phyloP scores from a whole-genome alignment of 208 protist genomes.

The Strigomonas oncopelti region DNA sequence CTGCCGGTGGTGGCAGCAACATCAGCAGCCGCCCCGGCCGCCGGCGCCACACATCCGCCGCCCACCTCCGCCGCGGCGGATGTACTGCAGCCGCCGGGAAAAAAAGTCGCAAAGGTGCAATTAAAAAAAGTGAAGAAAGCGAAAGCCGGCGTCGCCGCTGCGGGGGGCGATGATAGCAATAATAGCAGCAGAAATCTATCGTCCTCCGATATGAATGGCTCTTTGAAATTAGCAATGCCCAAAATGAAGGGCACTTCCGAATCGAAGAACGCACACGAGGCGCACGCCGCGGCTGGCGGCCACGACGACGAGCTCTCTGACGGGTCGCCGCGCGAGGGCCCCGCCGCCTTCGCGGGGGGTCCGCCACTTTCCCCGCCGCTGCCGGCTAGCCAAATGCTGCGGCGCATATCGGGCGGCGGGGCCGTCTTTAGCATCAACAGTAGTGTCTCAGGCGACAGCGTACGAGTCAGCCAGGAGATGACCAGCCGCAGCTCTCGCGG shows the following conservation, averaged over 20 bases:
- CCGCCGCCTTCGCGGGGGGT: slow-evolving; percentile 3
- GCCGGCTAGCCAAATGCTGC: background rate
- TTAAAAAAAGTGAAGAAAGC: background rate
- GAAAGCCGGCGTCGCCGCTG: background rate
- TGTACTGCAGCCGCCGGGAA: background rate
- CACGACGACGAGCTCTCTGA: background rate
- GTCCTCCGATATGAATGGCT: no score
- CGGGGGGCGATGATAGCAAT: background rate
- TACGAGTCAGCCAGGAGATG: background rate
- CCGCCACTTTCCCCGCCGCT: slow-evolving; percentile 7
- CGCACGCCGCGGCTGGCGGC: background rate
- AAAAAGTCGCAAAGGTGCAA: background rate
- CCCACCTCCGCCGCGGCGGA: background rate
- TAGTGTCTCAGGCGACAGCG: slow-evolving; percentile 14
- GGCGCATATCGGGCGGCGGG: slow-evolving; percentile 1
- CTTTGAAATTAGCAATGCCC: no score
- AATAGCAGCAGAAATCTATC: background rate
- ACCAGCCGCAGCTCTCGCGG: background rate
- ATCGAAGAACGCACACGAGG: background rate
- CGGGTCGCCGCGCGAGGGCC: background rate
- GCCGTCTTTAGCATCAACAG: slow-evolving; percentile 7
- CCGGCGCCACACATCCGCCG: no score
- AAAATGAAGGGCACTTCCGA: no score
- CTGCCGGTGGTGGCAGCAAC: background rate
- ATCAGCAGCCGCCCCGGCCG: background rate